Conservation (phyloP, 345 rosid species). For the Draba incana region DNA sequence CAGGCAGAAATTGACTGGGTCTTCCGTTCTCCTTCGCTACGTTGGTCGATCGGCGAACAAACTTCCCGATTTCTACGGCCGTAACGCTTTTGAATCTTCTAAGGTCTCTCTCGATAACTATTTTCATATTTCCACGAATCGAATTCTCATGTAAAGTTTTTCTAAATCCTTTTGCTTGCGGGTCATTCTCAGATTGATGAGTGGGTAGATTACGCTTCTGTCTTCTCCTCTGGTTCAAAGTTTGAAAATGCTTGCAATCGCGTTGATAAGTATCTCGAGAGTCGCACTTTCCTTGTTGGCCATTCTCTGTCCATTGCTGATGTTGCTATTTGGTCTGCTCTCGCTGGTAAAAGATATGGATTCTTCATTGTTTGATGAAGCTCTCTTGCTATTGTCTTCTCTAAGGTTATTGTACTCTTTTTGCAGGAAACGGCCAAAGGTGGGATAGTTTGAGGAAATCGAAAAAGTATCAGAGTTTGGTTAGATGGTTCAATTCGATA, state of each 20-base stretch:
- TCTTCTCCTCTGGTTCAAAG: constrained; percentile 75
- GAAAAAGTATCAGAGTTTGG: constrained; percentile 76
- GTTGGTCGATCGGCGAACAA: constrained; percentile 54
- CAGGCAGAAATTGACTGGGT: constrained; percentile 64
- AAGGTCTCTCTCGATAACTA: constrained; percentile 47
- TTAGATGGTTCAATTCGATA: constrained; percentile 85
- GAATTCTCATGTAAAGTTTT: neutral
- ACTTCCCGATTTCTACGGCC: constrained; percentile 57
- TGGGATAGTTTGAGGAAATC: constrained; percentile 98
- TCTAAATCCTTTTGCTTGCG: neutral
- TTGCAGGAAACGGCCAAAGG: constrained; percentile 70
- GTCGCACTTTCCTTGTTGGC: constrained; percentile 68
- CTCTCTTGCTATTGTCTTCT: neutral
- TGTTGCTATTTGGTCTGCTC: constrained; percentile 84
- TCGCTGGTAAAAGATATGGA: constrained; percentile 56
- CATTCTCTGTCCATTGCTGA: constrained; percentile 76
- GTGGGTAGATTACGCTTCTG: constrained; percentile 74
- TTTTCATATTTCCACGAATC: neutral
- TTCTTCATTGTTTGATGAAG: neutral
- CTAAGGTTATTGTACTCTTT: neutral
- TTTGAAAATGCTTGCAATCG: constrained; percentile 76
- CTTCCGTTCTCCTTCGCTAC: constrained; percentile 60
- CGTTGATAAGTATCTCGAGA: constrained; percentile 57
- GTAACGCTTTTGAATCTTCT: constrained; percentile 51
- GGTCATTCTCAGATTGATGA: constrained; percentile 61